These are phyloP conservation scores for Haematococcus lacustris DNA, from an alignment of 139 green algal species.

Conservation along the genomic window DNA sequence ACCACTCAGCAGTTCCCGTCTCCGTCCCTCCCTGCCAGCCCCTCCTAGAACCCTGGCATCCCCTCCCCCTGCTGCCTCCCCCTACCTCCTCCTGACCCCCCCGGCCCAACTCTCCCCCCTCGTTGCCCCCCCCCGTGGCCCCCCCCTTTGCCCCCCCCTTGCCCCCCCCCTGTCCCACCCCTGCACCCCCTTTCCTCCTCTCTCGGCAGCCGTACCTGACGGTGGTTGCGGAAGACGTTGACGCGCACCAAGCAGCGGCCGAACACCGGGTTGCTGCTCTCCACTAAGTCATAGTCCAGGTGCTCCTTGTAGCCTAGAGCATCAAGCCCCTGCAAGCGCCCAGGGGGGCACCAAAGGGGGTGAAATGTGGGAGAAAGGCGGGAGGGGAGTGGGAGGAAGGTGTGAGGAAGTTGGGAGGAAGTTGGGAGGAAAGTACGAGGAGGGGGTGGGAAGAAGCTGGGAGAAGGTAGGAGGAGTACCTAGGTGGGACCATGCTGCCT, in stretches of 20 bases:
- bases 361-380: neutral
- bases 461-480: too few species aligned
- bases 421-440: neutral
- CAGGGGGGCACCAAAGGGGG: neutral
- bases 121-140: neutral
- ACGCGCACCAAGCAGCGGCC: constrained; percentile 83
- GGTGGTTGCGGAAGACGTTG: constrained; percentile 86
- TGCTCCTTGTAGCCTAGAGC: constrained; percentile 88
- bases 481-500: too few species aligned
- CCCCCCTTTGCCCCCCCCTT: neutral
- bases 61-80: too few species aligned
- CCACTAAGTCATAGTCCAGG: constrained; percentile 95
- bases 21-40: too few species aligned
- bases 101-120: too few species aligned
- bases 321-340: constrained; percentile 58
- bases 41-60: too few species aligned
- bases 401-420: neutral
- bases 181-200: too few species aligned
- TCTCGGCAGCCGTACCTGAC: constrained; percentile 45
- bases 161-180: too few species aligned
- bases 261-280: constrained; percentile 87
- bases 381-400: neutral
- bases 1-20: too few species aligned
- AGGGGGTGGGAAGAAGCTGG: too few species aligned
- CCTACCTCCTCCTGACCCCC: too few species aligned